Conservation (phyloP, 139 green algal genomes). For the Zygnema cylindricum region DNA sequence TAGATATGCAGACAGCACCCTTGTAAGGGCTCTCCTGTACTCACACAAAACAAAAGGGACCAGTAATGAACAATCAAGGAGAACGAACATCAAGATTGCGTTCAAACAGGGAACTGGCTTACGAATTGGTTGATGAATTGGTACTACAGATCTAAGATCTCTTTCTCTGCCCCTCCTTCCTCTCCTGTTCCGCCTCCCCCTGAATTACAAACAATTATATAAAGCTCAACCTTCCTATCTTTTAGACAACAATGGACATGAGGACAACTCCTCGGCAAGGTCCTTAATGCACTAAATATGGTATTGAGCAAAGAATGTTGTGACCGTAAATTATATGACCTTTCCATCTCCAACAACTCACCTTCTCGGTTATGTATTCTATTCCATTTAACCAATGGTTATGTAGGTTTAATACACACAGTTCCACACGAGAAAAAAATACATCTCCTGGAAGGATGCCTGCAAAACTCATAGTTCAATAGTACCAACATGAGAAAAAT, state of each 20-base stretch:
- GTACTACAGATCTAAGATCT: no score
- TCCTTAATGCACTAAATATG: no score
- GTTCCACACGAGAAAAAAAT: constrained; percentile 54
- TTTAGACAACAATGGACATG: not conserved
- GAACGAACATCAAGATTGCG: not conserved
- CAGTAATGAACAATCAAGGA: not conserved
- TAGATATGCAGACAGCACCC: not conserved
- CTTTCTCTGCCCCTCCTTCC: no score
- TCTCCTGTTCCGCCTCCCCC: no score
- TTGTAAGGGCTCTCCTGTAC: not conserved
- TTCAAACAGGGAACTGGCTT: no score
- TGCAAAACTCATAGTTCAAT: no score
- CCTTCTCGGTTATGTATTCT: not conserved
- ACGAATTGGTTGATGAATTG: no score
- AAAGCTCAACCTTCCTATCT: no score
- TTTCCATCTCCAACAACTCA: not conserved
- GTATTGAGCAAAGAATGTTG: no score
- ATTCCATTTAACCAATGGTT: constrained; percentile 57
- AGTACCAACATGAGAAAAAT: no score
- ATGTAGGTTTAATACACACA: constrained; percentile 48
- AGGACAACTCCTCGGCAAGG: not conserved
- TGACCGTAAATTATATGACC: not conserved
- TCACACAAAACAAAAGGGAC: not conserved
- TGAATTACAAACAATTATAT: no score
- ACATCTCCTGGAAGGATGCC: constrained; percentile 44